Conservation (phyloP, 805 yeast genomes). For the Suhomyces vadensis region DNA sequence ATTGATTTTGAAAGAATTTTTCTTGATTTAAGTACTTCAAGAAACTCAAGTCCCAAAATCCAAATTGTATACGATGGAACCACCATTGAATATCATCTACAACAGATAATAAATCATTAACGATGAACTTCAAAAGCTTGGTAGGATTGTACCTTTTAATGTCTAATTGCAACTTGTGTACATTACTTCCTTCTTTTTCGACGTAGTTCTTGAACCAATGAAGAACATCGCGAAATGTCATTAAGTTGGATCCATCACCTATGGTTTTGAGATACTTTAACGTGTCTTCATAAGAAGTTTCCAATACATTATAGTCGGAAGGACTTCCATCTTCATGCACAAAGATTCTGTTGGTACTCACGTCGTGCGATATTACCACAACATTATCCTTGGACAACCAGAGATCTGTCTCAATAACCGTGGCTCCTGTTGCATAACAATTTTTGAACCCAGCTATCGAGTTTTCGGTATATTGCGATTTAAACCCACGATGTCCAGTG, state of each 20-base stretch:
- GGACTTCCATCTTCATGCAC: conserved; percentile 35
- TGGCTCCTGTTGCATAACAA: conserved; percentile 40
- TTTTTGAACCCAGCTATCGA: conserved; percentile 38
- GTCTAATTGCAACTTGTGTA: conserved; percentile 38
- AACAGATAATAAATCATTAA: conserved; percentile 31
- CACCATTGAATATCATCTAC: conserved; percentile 37
- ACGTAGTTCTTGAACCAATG: conserved; percentile 31
- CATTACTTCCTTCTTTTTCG: conserved; percentile 15
- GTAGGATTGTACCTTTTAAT: conserved; percentile 43
- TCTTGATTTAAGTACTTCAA: conserved; percentile 43
- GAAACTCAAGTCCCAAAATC: conserved; percentile 42
- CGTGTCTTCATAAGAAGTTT: conserved; percentile 29
- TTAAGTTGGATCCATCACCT: conserved; percentile 33
- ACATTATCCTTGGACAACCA: conserved; percentile 41
- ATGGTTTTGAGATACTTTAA: conserved; percentile 32
- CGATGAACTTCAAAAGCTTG: conserved; percentile 27
- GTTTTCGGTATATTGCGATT: conserved; percentile 41
- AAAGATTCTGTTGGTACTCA: conserved; percentile 38
- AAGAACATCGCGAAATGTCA: conserved; percentile 34
- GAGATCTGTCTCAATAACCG: conserved; percentile 43
- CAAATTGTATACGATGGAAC: conserved; percentile 39
- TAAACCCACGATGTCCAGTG: conserved; percentile 47
- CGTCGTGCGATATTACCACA: conserved; percentile 43
- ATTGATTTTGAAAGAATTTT: conserved; percentile 30
- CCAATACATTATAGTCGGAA: conserved; percentile 35